Base-by-base conservation (phyloP, 805 yeast genomes). In the Candida railenensis region DNA sequence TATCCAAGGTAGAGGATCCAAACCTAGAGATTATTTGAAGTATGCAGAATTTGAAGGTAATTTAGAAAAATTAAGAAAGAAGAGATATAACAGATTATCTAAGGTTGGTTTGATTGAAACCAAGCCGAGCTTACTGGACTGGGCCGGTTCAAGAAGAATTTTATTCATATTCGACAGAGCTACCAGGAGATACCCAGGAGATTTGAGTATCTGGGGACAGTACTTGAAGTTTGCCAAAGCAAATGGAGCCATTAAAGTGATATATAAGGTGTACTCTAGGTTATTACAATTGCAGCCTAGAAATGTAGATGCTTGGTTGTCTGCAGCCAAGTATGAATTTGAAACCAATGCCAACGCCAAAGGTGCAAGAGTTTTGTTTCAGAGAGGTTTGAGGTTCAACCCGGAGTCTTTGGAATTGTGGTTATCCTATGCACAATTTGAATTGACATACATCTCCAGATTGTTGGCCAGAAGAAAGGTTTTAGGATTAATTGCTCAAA, bases 241-340 rank as follows among this genome's bases (percentile, higher is more conserved):
- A 14, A 76, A 80, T 45, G 87, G 87, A 8, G 82, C 89, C 3
- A 81, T 85, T 51, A 85, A 83, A 57, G 82, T 82, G 44, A 80
- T 86, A 15, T 88, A 87, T 61, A 82, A 82, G 52, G 82, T 89
- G 5, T 89, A 90, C 63, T 83, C 91, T 4, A 80, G 81, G 48
- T 73, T 92, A 54, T 73, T 94, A 55, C 89, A 85, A 65, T 69
- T 90, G 52, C 98, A 94, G 62, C 98, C 99, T n/a, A 78, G 87
- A 37, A 87, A 91, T 59, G 80, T 89, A 2, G 87, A 85, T 55
- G 87, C 92, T 15, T 94, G 99, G 99, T 80, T 94, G 37, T 80
- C 89, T 57, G 97, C 97, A 20, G 97, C 97, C 25, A 88, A 88
- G 61, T 89, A 89, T 66, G 98, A 94, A 67, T 85, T 88, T 57